Evolutionary conservation across 306 rosid species (phyloP).

Genomic region (Quercus robur): DNA sequence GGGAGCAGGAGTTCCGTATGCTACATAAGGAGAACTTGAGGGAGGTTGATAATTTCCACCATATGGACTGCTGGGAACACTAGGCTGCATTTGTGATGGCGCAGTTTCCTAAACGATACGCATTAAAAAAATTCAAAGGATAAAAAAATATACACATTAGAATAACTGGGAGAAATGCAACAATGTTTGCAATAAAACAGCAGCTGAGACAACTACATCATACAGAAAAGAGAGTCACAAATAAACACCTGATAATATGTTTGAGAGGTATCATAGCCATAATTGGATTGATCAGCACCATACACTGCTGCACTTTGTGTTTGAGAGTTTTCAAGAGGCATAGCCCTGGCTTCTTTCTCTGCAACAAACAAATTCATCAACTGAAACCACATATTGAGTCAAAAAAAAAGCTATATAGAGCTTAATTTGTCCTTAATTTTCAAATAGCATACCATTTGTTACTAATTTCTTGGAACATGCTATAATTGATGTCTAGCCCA

Average conservation of each 20-base stretch:
- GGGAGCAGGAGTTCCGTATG: too few relatives aligned
- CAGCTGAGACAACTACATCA: neutral
- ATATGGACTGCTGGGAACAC: slow-evolving; percentile 51
- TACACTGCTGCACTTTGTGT: slow-evolving; percentile 43
- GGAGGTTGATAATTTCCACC: slow-evolving; percentile 52
- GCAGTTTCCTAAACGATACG: slow-evolving; percentile 43
- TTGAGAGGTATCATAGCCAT: slow-evolving; percentile 23
- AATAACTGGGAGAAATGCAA: neutral
- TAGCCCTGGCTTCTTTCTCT: slow-evolving; percentile 50
- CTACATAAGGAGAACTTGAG: too few relatives aligned
- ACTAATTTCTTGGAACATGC: too few relatives aligned
- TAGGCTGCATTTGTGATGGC: slow-evolving; percentile 47
- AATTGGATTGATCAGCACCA: slow-evolving; percentile 46
- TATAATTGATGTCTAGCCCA: too few relatives aligned
- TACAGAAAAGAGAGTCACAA: slow-evolving; percentile 11
- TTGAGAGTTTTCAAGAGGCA: slow-evolving; percentile 49
- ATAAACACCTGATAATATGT: slow-evolving; percentile 63
- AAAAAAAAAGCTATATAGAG: slow-evolving; percentile 1
- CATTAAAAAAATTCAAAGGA: neutral
- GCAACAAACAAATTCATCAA: slow-evolving; percentile 14
- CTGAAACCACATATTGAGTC: neutral
- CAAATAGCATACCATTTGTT: too few relatives aligned
- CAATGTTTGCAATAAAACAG: neutral
- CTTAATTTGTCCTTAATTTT: neutral
- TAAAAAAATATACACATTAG: neutral